Conservation (phyloP, 176 grass and related monocot species). For the Avena eriantha region DNA sequence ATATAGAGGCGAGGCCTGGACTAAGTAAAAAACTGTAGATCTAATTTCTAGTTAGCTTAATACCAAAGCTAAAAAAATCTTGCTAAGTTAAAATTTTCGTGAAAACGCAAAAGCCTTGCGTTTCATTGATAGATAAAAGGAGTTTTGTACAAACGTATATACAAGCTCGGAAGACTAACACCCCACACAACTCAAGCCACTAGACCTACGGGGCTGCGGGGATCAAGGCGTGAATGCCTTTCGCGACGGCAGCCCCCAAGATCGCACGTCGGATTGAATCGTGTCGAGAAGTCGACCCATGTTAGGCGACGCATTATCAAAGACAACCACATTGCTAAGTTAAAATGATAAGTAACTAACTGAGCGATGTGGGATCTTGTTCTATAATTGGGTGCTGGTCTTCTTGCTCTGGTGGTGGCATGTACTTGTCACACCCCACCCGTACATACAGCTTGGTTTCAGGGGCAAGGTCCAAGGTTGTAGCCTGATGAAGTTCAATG, state of each 20-base stretch:
- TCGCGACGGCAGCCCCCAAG: too few species aligned
- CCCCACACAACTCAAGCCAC: too few species aligned
- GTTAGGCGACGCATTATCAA: too few species aligned
- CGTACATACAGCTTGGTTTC: neutral
- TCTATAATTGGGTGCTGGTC: neutral
- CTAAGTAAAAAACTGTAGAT: neutral
- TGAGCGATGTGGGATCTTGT: neutral
- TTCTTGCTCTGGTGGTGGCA: neutral
- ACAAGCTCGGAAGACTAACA: too few species aligned
- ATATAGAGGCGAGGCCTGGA: neutral
- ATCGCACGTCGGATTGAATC: too few species aligned
- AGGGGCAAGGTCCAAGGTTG: neutral
- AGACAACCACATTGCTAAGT: neutral
- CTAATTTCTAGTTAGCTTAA: neutral
- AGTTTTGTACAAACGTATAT: too few species aligned
- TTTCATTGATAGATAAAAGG: too few species aligned
- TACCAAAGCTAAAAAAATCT: neutral
- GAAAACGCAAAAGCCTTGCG: too few species aligned
- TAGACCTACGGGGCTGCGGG: too few species aligned
- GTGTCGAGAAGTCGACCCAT: too few species aligned
- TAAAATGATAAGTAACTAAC: neutral
- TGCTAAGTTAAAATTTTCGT: neutral
- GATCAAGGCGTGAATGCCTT: too few species aligned
- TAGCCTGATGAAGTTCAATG: neutral
- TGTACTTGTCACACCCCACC: neutral